A percentile compares a stretch with the other conserved stretches of the same genome.
phyloP scores from a whole-genome alignment of 2,329 filamentous ascomycete species.

The Ophiostoma angusticollis region DNA sequence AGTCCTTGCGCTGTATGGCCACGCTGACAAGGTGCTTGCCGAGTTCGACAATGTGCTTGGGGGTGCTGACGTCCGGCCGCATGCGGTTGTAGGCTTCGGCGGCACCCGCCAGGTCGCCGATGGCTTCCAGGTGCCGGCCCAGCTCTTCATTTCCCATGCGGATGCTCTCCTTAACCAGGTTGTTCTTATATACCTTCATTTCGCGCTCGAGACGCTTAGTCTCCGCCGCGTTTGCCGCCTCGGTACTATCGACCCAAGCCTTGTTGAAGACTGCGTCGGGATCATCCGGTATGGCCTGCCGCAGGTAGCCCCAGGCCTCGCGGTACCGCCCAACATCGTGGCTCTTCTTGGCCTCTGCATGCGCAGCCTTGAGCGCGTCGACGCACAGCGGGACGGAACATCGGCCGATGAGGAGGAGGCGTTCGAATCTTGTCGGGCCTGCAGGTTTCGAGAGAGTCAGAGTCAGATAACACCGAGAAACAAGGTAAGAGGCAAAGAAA shows the following conservation, averaged over 20 bases:
- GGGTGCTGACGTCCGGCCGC: conserved; percentile 77
- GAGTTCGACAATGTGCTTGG: conserved; percentile 73
- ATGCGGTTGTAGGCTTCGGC: conserved; percentile 72
- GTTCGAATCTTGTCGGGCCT: conserved; percentile 72
- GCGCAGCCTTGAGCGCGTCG: conserved; percentile 69
- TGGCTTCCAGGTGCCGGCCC: conserved; percentile 67
- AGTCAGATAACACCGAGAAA: not conserved
- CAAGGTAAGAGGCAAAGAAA: not conserved
- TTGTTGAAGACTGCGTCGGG: conserved; percentile 54
- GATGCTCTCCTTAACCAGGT: conserved; percentile 94
- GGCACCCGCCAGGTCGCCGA: conserved; percentile 60
- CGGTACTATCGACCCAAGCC: conserved; percentile 60
- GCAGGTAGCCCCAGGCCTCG: conserved; percentile 53
- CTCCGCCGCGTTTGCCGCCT: conserved; percentile 54
- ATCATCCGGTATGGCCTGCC: conserved; percentile 50
- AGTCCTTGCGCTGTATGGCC: conserved; percentile 64
- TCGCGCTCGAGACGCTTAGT: conserved; percentile 68
- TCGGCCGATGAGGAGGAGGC: conserved; percentile 69
- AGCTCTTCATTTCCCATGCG: conserved; percentile 85
- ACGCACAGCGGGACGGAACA: conserved; percentile 62
- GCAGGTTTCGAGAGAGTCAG: too few relatives aligned
- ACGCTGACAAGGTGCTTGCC: conserved; percentile 66
- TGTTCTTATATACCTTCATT: conserved; percentile 89
- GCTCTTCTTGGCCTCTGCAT: conserved; percentile 62
- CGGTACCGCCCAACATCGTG: conserved; percentile 62